Base-by-base conservation (phyloP, 2,329 filamentous ascomycete species). In the Neonectria coccinea region DNA sequence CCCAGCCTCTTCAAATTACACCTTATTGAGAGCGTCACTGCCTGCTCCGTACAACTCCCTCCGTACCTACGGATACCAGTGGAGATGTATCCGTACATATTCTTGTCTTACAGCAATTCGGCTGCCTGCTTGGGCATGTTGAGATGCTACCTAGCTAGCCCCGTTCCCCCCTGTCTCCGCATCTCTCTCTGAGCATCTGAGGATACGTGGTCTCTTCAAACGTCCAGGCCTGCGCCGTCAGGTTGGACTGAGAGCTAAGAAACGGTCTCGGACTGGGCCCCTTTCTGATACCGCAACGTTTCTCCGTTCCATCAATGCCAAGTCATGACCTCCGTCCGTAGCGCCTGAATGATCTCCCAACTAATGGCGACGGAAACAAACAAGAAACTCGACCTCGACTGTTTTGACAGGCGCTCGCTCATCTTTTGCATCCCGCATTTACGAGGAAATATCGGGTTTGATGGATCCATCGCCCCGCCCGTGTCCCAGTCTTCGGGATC, bases 141-240 rank as follows among this genome's bases (percentile, higher is more conserved):
- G 53, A 62, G 39, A 25, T 56, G 22, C 48, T 20, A 39, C 54
- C 55, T 58, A 39, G 60, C 55, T 58, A 63, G 48, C 42, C 31
- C 33, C 39, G 31, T 54, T 50, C 25, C 25, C 47, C 48, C 54
- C 25, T 20, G 54, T 63, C 60, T 57, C 60, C 41, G 60, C 60
- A 54, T 42, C 48, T 52, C 48, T 62, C 48, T 62, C 48, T 39
- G 14, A 39, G 36, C 14, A n/a, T 8, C 36, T 39, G 36, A 57
- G 60, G 48, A 58, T 54, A 63, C 60, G 60, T 63, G 60, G 60
- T 63, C 60, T 63, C 48, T 63, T 62, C 48, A 11, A 51, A 33
- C 18, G 29, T 51, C 27, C n/a, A 33, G 48, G 29, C 48, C 48
- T 33, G 53, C 31, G 29, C 45, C 36, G 9, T 27, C 44, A n/a